phyloP scores from a whole-genome alignment of 495 filamentous ascomycete genomes.

The Tuber magnatum region DNA sequence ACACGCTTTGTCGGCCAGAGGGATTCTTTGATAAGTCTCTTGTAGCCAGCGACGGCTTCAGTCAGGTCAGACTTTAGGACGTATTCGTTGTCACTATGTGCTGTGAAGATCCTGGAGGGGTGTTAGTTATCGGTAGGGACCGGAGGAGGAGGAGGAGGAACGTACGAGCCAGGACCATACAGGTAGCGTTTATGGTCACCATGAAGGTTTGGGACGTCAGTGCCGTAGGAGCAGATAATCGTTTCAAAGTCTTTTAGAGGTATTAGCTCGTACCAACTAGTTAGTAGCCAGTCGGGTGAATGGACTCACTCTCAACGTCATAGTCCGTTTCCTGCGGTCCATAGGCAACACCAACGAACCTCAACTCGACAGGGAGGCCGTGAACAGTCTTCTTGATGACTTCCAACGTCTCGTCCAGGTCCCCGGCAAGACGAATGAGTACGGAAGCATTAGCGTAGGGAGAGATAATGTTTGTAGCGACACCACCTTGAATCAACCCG shows the following conservation, averaged over 20 bases:
- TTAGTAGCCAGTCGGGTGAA: neutral
- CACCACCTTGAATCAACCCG: slow-evolving; percentile 68
- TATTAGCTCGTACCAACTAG: slow-evolving; percentile 4
- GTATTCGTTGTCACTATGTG: slow-evolving; percentile 78
- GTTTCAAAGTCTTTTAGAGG: slow-evolving; percentile 59
- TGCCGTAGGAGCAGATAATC: slow-evolving; percentile 81
- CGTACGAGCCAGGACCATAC: slow-evolving; percentile 69
- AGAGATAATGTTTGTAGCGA: slow-evolving; percentile 83
- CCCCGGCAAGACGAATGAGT: slow-evolving; percentile 68
- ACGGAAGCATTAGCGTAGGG: slow-evolving; percentile 60
- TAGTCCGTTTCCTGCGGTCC: slow-evolving; percentile 67
- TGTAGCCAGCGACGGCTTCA: slow-evolving; percentile 63
- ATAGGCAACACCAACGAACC: slow-evolving; percentile 55
- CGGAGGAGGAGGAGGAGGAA: neutral
- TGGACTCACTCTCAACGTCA: slow-evolving; percentile 59
- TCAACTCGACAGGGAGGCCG: slow-evolving; percentile 53
- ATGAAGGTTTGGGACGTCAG: slow-evolving; percentile 72
- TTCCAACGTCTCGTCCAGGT: slow-evolving; percentile 50
- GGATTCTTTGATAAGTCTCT: slow-evolving; percentile 59
- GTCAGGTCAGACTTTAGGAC: slow-evolving; percentile 62
- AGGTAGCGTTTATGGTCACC: slow-evolving; percentile 72
- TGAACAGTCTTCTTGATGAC: slow-evolving; percentile 56
- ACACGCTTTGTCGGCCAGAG: slow-evolving; percentile 44
- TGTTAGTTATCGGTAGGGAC: neutral
- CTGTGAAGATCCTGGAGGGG: slow-evolving; percentile 61